phyloP scores from a whole-genome alignment of 2,329 filamentous ascomycete genomes.

The Chaetomium globosum region DNA sequence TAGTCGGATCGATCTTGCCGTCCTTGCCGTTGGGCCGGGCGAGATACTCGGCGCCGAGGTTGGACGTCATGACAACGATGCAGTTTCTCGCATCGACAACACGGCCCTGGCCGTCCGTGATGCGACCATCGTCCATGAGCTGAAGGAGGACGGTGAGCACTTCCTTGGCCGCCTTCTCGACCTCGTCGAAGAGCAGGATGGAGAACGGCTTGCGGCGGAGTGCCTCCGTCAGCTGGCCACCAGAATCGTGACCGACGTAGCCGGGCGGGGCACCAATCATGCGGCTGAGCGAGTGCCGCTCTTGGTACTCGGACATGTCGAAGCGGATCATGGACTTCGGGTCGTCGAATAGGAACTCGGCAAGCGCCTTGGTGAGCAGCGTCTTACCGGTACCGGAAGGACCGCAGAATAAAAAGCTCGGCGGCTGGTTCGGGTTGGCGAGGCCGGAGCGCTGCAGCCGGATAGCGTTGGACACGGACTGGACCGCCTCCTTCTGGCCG shows the following conservation, averaged over 20 bases:
- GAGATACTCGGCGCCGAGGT: slow-evolving; percentile 93
- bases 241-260: slow-evolving; percentile 94
- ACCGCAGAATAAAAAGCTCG: slow-evolving; percentile 98
- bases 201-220: slow-evolving; percentile 95
- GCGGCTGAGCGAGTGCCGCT: slow-evolving; percentile 88
- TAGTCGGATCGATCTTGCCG: slow-evolving; percentile 82
- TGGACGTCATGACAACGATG: slow-evolving; percentile 99
- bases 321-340: slow-evolving; percentile 97
- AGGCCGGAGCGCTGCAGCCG: slow-evolving; percentile 92
- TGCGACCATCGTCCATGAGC: slow-evolving; percentile 98
- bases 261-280: slow-evolving; percentile 98
- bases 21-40: slow-evolving; percentile 74
- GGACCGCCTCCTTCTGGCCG: slow-evolving; percentile 91
- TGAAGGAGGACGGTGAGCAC: slow-evolving; percentile 95
- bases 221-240: slow-evolving; percentile 92
- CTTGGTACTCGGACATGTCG: slow-evolving; percentile 99
- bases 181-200: slow-evolving; percentile 95
- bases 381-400: slow-evolving; percentile 98
- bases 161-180: slow-evolving; percentile 98
- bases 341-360: slow-evolving; percentile 97
- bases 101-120: slow-evolving; percentile 96
- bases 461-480: slow-evolving; percentile 92
- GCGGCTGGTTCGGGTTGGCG: slow-evolving; percentile 92
- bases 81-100: slow-evolving; percentile 96
- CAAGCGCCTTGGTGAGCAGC: slow-evolving; percentile 91